These are phyloP conservation scores for Trichophyton mentagrophytes DNA, from an alignment of 2,329 filamentous ascomycete genomes.

Conservation along the genomic window DNA sequence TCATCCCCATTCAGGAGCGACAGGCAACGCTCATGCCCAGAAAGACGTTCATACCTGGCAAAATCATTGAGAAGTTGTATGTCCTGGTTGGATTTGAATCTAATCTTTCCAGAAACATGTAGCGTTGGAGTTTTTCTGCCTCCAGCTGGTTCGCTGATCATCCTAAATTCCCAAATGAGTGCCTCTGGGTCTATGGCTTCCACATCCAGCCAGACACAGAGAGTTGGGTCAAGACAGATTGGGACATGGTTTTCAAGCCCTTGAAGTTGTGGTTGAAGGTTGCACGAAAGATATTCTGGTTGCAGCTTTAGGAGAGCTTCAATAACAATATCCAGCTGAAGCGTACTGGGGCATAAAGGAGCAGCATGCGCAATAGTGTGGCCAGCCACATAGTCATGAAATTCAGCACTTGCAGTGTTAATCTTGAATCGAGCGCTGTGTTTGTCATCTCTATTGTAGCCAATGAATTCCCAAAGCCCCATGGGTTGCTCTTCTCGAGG, in stretches of 20 bases:
- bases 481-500: neutral
- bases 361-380: slow-evolving; percentile 6
- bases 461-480: neutral
- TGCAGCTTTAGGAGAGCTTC: slow-evolving; percentile 5
- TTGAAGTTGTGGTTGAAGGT: slow-evolving; percentile 5
- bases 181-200: neutral
- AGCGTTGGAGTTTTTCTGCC: neutral
- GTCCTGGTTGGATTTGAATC: slow-evolving; percentile 4
- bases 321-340: slow-evolving; percentile 7
- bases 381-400: slow-evolving; percentile 1
- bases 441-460: neutral
- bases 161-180: slow-evolving; percentile 2
- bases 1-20: slow-evolving; percentile 3
- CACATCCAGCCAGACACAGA: slow-evolving; percentile 5
- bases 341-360: slow-evolving; percentile 4
- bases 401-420: slow-evolving; percentile 6
- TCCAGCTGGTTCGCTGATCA: neutral
- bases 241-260: slow-evolving; percentile 6
- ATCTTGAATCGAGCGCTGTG: slow-evolving; percentile 1
- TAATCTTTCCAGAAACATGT: slow-evolving; percentile 4
- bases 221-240: slow-evolving; percentile 4
- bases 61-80: slow-evolving; percentile 2
- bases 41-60: slow-evolving; percentile 4
- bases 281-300: neutral
- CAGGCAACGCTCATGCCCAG: slow-evolving; percentile 5